phyloP scores from a whole-genome alignment of 225 moss, liverwort and hornwort species.

The Pseudisothecium myosuroides region DNA sequence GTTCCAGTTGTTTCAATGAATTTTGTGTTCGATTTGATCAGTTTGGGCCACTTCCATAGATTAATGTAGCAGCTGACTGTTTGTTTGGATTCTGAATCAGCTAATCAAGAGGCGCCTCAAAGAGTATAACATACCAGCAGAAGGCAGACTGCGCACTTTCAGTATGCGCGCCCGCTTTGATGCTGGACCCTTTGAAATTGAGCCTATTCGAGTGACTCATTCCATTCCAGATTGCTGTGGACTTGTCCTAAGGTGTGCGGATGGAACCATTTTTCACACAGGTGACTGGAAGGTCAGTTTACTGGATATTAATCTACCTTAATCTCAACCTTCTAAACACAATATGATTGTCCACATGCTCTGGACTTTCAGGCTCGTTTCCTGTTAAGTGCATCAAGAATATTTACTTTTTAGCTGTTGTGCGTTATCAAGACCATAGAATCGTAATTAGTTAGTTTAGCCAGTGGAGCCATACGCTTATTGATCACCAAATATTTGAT shows the following conservation, averaged over 20 bases:
- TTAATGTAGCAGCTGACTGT: neutral
- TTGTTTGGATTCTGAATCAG: slow-evolving; percentile 17
- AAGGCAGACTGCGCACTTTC: slow-evolving; percentile 69
- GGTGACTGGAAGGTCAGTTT: slow-evolving; percentile 94
- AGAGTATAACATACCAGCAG: slow-evolving; percentile 79
- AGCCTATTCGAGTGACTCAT: slow-evolving; percentile 92
- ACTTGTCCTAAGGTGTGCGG: slow-evolving; percentile 73
- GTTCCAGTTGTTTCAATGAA: neutral
- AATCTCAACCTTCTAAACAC: neutral
- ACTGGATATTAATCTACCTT: neutral
- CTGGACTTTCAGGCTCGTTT: neutral
- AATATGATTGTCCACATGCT: neutral
- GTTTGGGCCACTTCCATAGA: neutral
- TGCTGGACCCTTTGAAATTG: slow-evolving; percentile 96
- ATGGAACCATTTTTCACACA: slow-evolving; percentile 92
- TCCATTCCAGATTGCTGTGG: slow-evolving; percentile 99
- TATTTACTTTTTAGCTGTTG: neutral
- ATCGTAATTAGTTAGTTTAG: neutral
- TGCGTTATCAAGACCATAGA: neutral
- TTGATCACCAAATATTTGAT: neutral
- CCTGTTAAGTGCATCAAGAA: neutral
- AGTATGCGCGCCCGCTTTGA: slow-evolving; percentile 72
- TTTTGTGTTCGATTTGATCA: neutral
- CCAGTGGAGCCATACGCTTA: too few relatives aligned
- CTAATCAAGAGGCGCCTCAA: slow-evolving; percentile 83